A percentile compares a stretch with the other conserved stretches of the same genome.
Evolutionary conservation across 2,329 filamentous ascomycete genomes (phyloP).

Genomic region (Sporothrix euskadiensis): DNA sequence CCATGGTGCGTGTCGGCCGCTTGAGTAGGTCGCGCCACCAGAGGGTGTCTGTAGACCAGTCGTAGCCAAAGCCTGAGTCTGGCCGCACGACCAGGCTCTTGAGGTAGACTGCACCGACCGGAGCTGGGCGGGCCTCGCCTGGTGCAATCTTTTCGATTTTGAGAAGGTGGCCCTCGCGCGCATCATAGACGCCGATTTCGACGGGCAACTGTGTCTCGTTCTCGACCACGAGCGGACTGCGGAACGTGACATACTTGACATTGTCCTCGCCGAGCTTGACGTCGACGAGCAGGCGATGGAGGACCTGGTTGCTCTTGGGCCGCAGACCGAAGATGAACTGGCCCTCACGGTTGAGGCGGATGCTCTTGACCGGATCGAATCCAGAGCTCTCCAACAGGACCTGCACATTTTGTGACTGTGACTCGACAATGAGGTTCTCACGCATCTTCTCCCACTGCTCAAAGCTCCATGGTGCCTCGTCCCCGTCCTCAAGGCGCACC

Average conservation of each 20-base stretch:
- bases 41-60: conserved; percentile 85
- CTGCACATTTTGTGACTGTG: conserved; percentile 71
- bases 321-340: conserved; percentile 87
- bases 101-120: conserved; percentile 87
- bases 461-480: conserved; percentile 93
- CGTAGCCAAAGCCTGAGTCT: conserved; percentile 93
- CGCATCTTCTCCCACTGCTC: conserved; percentile 96
- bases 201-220: conserved; percentile 97
- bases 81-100: conserved; percentile 86
- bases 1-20: conserved; percentile 79
- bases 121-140: conserved; percentile 83
- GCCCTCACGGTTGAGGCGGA: conserved; percentile 90
- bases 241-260: conserved; percentile 95
- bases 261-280: conserved; percentile 90
- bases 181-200: conserved; percentile 87
- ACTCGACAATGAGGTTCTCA: conserved; percentile 85
- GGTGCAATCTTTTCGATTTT: conserved; percentile 98
- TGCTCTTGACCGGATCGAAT: conserved; percentile 85
- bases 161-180: conserved; percentile 80
- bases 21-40: conserved; percentile 93
- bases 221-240: conserved; percentile 87
- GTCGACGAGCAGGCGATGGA: conserved; percentile 89
- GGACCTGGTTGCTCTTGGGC: conserved; percentile 79
- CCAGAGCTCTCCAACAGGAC: conserved; percentile 88
- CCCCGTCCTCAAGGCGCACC: conserved; percentile 78